Conservation (phyloP, 2,329 filamentous ascomycete genomes). For the Cladorrhinum sp. region DNA sequence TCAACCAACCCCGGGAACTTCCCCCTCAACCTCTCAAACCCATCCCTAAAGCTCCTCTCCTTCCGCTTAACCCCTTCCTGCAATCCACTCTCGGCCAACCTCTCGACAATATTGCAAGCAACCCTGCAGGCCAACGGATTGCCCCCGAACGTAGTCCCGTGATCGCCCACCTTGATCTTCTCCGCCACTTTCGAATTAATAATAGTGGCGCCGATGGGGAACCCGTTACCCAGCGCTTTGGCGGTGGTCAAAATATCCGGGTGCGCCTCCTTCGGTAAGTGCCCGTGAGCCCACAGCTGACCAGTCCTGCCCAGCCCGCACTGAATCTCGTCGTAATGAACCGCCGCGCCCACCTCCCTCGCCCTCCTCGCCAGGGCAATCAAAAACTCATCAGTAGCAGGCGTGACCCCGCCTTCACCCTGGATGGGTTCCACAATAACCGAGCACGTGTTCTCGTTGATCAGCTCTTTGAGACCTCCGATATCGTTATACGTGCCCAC, state of each 20-base stretch:
- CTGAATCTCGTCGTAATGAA: slow-evolving; percentile 97
- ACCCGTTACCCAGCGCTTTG: slow-evolving; percentile 94
- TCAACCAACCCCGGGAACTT: slow-evolving; percentile 66
- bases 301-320: slow-evolving; percentile 88
- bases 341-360: slow-evolving; percentile 78
- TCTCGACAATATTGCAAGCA: slow-evolving; percentile 78
- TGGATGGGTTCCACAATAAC: slow-evolving; percentile 98
- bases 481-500: slow-evolving; percentile 86
- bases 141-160: slow-evolving; percentile 91
- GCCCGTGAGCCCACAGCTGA: slow-evolving; percentile 81
- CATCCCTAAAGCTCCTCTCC: slow-evolving; percentile 46
- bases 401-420: slow-evolving; percentile 89
- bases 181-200: slow-evolving; percentile 60
- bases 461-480: slow-evolving; percentile 63
- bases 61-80: slow-evolving; percentile 69
- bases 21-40: slow-evolving; percentile 46
- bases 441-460: slow-evolving; percentile 84
- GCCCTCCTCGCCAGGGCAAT: slow-evolving; percentile 79
- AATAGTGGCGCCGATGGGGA: slow-evolving; percentile 84
- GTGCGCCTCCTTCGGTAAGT: slow-evolving; percentile 73
- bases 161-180: slow-evolving; percentile 66
- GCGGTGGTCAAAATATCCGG: slow-evolving; percentile 92
- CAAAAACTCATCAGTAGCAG: slow-evolving; percentile 79
- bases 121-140: slow-evolving; percentile 84
- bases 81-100: slow-evolving; percentile 68